A percentile compares a stretch with the other conserved stretches of the same genome.
Conservation (phyloP, 495 filamentous ascomycete genomes). For the Eremomyces bilateralis region DNA sequence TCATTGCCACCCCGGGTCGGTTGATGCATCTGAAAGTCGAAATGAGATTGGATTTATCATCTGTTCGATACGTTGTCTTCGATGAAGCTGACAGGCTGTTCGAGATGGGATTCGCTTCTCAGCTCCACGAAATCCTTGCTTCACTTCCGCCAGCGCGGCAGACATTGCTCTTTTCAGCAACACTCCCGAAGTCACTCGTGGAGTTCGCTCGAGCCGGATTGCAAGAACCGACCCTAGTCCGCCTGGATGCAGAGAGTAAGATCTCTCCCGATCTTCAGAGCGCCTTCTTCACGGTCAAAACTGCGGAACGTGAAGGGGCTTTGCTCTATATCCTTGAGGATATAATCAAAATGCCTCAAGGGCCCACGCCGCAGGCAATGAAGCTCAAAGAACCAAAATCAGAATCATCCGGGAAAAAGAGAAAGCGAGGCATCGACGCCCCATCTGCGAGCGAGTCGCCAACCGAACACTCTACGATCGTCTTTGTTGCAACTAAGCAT, state of each 20-base stretch:
- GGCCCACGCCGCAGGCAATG: constrained; percentile 33
- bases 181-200: constrained; percentile 75
- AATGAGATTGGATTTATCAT: constrained; percentile 72
- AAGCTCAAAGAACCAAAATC: constrained; percentile 14
- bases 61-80: constrained; percentile 79
- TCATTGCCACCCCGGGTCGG: constrained; percentile 89
- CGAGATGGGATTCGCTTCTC: constrained; percentile 92
- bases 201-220: constrained; percentile 89
- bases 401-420: constrained; percentile 23
- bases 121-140: constrained; percentile 82
- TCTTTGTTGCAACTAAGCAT: constrained; percentile 89
- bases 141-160: constrained; percentile 66
- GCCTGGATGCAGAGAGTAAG: constrained; percentile 85
- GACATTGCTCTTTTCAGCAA: constrained; percentile 86
- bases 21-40: constrained; percentile 92
- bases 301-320: constrained; percentile 79
- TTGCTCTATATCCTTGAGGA: constrained; percentile 74
- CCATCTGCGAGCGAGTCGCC: constrained; percentile 32
- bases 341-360: constrained; percentile 80
- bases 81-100: constrained; percentile 94
- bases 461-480: constrained; percentile 66
- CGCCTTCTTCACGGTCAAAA: constrained; percentile 83
- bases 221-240: constrained; percentile 68
- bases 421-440: constrained; percentile 26
- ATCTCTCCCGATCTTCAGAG: constrained; percentile 83